phyloP scores from a whole-genome alignment of 139 green algal species.

The Closterium sp. region DNA sequence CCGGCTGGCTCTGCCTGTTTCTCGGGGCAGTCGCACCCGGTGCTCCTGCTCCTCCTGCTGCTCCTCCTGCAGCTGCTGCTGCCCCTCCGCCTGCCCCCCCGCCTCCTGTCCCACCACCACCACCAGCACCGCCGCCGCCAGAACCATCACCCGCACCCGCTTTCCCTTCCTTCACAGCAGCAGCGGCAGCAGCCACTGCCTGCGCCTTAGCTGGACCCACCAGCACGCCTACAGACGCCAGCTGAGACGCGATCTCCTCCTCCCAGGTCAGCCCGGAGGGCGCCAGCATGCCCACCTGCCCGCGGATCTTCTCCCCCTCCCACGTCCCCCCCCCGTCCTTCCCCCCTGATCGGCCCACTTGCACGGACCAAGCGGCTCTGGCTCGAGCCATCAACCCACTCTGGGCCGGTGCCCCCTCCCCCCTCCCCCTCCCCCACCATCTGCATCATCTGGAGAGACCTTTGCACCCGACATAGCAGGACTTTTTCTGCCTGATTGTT shows the following conservation, averaged over 20 bases:
- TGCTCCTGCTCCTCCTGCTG: not conserved
- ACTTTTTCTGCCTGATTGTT: not conserved
- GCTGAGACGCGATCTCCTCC: conserved; percentile 7
- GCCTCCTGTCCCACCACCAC: not conserved
- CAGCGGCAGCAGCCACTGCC: not conserved
- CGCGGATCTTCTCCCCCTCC: not conserved
- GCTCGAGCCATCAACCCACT: not conserved
- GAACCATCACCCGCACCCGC: not conserved
- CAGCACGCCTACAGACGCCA: not conserved
- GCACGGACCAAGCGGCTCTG: not conserved
- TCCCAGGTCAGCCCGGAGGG: not conserved
- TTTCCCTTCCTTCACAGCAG: not conserved
- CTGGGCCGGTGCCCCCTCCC: not conserved
- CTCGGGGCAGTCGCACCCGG: not conserved
- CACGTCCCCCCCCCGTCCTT: not conserved
- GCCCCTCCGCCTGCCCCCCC: not conserved
- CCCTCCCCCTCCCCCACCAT: not conserved
- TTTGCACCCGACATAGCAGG: not conserved
- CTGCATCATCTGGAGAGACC: not conserved
- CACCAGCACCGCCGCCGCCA: not conserved
- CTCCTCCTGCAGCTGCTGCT: not conserved
- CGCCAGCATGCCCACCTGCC: not conserved
- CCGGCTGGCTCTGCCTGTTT: not conserved
- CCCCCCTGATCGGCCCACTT: not conserved
- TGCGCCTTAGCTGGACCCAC: not conserved